A percentile compares a stretch with the other conserved stretches of the same genome.
These are phyloP conservation scores for Brassica hybrid DNA, from an alignment of 441 rosid genomes.

Conservation along the genomic window DNA sequence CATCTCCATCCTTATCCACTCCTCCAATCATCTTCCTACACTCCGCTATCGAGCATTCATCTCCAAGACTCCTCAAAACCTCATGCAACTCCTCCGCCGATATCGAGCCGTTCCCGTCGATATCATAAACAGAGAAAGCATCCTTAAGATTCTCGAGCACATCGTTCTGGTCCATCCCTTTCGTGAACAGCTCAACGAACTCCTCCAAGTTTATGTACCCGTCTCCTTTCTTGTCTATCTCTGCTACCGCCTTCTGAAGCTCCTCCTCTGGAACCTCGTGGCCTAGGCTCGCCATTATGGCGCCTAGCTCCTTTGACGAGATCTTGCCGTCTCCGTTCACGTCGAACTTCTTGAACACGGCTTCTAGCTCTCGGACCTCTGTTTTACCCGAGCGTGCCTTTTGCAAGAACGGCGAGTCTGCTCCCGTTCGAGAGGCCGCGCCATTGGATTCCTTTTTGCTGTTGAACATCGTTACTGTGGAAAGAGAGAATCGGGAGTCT, in stretches of 20 bases:
- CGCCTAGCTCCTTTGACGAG: slow-evolving; percentile 79
- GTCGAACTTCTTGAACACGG: slow-evolving; percentile 80
- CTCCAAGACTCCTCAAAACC: slow-evolving; percentile 74
- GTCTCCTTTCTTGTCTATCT: slow-evolving; percentile 78
- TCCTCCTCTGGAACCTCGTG: slow-evolving; percentile 67
- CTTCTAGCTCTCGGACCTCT: slow-evolving; percentile 60
- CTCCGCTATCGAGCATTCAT: slow-evolving; percentile 70
- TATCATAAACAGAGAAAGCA: slow-evolving; percentile 83
- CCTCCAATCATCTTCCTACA: slow-evolving; percentile 88
- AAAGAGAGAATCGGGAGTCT: background rate
- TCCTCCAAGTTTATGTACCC: slow-evolving; percentile 80
- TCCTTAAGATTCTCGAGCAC: slow-evolving; percentile 68
- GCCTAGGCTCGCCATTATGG: slow-evolving; percentile 75
- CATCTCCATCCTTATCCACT: slow-evolving; percentile 85
- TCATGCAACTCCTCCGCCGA: slow-evolving; percentile 81
- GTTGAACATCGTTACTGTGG: slow-evolving; percentile 54
- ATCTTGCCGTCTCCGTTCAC: slow-evolving; percentile 93
- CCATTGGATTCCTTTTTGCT: slow-evolving; percentile 49
- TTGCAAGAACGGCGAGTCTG: slow-evolving; percentile 34
- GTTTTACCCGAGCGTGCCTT: slow-evolving; percentile 44
- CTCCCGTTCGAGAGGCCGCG: slow-evolving; percentile 20
- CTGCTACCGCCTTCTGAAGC: slow-evolving; percentile 63
- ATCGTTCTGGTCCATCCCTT: slow-evolving; percentile 70
- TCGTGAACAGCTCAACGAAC: slow-evolving; percentile 81
- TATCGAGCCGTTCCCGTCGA: slow-evolving; percentile 81